Evolutionary conservation across 768 basidiomycete genomes (phyloP), one percentile per base, ranked within the genome.

Genomic region (Termitomyces sp.): DNA sequence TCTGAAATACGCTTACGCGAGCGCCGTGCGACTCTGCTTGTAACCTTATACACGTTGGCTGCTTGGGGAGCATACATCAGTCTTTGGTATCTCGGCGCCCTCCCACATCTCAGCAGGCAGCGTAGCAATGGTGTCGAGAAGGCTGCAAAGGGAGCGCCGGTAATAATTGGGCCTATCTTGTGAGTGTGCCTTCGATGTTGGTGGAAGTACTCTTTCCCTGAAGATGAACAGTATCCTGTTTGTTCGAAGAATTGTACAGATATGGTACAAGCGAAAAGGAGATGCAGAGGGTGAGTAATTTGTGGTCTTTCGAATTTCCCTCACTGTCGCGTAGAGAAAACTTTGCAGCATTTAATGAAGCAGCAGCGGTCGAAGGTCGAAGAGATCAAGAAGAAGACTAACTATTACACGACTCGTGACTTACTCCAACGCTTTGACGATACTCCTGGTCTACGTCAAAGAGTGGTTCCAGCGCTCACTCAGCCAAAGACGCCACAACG

Each of bases 351-450:
- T 1, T 77, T 95, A 4, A 81, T 90, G 69, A 89, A 88, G 69
- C 79, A 89, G 68, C 94, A 96, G 64, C 88, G 92, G 20, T 80
- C 82, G 29, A 94, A 92, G 69, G 84, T 99, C 42, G 94, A 96
- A 64, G 96, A 97, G 66, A 92, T 98, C 66, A 99, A 99, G 82
- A 94, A 94, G 78, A 94, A 92, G 72, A 98, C 96, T 2, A 96
- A 98, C 67, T 99, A 92, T 73, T 93, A 99, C 71, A 86, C 85
- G 11, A 99, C 95, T 34, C 87, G 91, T 56, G 92, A 89, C 67
- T 80, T 99, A 49, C 79, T 99, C 17, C 94, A 96, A 71, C 86
- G 87, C 60, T 98, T 97, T 68, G 96, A 96, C 64, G 91, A 91
- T 1, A 72, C 67, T 11, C 77, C 81, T 1, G 78, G 81, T 14